Base-by-base conservation (phyloP, 1,284 basidiomycete species). In the Cutaneotrichosporon arboriforme region DNA sequence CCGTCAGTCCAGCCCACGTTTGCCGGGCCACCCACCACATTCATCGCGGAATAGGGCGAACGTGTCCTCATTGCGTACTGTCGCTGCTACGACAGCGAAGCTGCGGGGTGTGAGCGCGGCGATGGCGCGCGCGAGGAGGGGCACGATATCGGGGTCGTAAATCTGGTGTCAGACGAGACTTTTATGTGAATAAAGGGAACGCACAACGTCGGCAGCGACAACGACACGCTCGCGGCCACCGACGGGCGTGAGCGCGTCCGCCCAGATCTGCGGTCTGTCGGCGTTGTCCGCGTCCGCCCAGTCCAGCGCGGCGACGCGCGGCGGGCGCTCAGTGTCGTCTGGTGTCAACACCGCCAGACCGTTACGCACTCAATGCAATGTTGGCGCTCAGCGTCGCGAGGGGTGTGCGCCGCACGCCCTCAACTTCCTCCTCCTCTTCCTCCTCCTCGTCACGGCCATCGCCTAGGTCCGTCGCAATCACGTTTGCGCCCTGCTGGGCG, bases 381-480 rank as follows among this genome's bases (percentile, higher is more conserved):
- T 75, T 76, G 15, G 47, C 50, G 15, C 47, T 40, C 31, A 76
- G 52, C 10, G 64, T 47, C 0, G 45, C 61, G 18, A 76, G 48
- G 1, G 73, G 73, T 13, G 69, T 64, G 36, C 63, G 51, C 8
- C 57, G 26, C 45, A 17, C 40, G 22, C n/a, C 17, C 8, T 70
- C 73, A 31, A 78, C 73, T 50, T 62, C 62, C 21, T 70, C 64
- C n/a, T 69, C 69, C 33, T 71, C 70, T 21, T 71, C 69, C 9
- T 57, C 78, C 4, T 72, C 72, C n/a, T n/a, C n/a, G n/a, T n/a
- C n/a, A n/a, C n/a, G n/a, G 4, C 66, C 77, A 22, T 72, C 68
- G 12, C 63, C 68, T 33, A 72, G 67, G 54, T 82, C 83, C 21
- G 83, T 82, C 23, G 83, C 83, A 10, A 91, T 73, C 70, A 98